Evolutionary conservation across 768 basidiomycete genomes (phyloP), one percentile per base, ranked within the genome.

Genomic region (Leccinum fibrillosum): DNA sequence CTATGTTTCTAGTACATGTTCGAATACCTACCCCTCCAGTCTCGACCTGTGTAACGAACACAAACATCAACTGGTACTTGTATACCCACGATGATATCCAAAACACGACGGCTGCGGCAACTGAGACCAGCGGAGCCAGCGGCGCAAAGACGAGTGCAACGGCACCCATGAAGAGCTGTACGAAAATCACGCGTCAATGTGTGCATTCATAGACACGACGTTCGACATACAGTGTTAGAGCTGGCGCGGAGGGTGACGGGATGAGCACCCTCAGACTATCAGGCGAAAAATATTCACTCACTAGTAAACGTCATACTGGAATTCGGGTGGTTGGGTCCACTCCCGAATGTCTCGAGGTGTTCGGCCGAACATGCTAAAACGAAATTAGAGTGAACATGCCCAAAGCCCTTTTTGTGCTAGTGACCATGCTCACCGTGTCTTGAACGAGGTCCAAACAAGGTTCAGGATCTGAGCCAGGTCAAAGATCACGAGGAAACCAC

Each of bases 11-110:
- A 39, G 52, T 52, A 30, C 25, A 55, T 53, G 5, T 13, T 25
- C 10, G 3, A 23, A 23, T 34, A 15, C 82, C 90, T 72, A 93
- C 91, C 32, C 97, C 97, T 57, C 96, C 97, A 53, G 88, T 92
- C 74, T 99, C 97, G 13, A 94, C 90, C 61, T 86, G 86, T 6
- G 94, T 86, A 50, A 92, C 77, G 69, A 82, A 95, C 57, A 96
- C 92, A 72, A 96, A 98, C 86, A 98, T 94, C 52, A 98, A 78
- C 77, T 95, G 90, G 68, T 98, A 98, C 75, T 98, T 99, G 80
- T 95, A 93, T 21, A 92, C 90, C 80, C 86, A 86, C 5, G 88
- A 89, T 60, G 84, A 84, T 66, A 89, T 76, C 91, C 94, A 98
- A 72, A 94, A 90, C 21, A 97, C 92, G 32, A 89, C 70, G 3